Base-by-base conservation (phyloP, 257 asterid species). In the Nicotiana attenuata region DNA sequence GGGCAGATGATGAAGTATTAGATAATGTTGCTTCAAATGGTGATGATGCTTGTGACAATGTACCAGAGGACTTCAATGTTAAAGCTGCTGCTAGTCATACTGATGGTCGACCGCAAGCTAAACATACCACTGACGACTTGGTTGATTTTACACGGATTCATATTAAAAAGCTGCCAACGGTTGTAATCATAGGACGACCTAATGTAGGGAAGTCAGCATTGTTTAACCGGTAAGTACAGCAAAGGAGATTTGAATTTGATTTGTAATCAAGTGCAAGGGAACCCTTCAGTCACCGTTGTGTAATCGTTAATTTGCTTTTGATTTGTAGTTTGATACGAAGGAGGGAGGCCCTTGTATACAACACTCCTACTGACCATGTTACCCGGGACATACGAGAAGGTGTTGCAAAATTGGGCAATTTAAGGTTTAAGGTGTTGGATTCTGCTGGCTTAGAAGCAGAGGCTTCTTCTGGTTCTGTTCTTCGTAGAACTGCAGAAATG, bases 371-470 rank as follows among this genome's bases (percentile, higher is more conserved):
- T 82, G 99, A 93, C 81, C 97, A 96, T 86, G 99, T 96, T 69
- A 94, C 98, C 5, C 93, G 98, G 45, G 99, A 96, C 69, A 91
- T 96, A 85, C 87, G 98, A 78, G 98, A 96, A 80, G 99, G 99
- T 79, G 89, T 96, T 86, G 98, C 98, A 10, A 94, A 93, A 87
- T 82, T 94, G 89, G 96, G 99, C 66, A 93, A 92, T 83, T 86
- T 94, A 89, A 90, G 98, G 85, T 96, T 96, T 77, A 91, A 91
- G 65, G 93, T 96, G 82, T 85, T 96, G 86, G 99, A 96, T 90
- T 96, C 99, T 57, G 99, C 99, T 84, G 98, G 99, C 82, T 87
- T 96, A 86, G 98, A 96, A 90, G 99, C 99, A 31, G 98, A 94
- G 90, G 98, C 97, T 65, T 92, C 99, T 75, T 93, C 97, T 11